These are phyloP conservation scores for Ramichloridium luteum DNA, from an alignment of 2,329 filamentous ascomycete species.

Conservation along the genomic window DNA sequence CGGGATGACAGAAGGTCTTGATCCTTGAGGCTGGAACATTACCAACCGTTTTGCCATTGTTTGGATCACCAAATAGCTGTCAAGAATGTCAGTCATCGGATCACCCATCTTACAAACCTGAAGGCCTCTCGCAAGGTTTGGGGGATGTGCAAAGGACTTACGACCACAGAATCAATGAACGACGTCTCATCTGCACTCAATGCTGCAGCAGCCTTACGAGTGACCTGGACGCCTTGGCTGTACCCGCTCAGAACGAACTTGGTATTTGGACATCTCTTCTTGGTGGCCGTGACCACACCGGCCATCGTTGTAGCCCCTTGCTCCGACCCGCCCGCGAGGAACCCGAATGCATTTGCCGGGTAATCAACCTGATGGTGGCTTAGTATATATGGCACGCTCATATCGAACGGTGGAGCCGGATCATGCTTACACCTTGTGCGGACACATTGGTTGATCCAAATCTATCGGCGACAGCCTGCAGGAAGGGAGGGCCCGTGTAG, in stretches of 20 bases:
- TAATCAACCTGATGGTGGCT: constrained; percentile 4
- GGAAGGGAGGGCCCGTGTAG: constrained; percentile 40
- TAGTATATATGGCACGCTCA: too few species aligned
- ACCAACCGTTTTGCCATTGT: constrained; percentile 25
- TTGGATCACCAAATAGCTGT: constrained; percentile 28
- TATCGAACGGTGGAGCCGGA: not conserved
- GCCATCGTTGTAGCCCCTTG: constrained; percentile 12
- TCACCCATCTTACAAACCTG: not conserved
- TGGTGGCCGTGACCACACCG: constrained; percentile 9
- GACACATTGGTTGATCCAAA: constrained; percentile 34
- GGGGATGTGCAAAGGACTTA: constrained; percentile 4
- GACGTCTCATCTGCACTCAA: constrained; percentile 3
- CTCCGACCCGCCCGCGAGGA: constrained; percentile 7
- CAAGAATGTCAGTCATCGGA: constrained; percentile 6
- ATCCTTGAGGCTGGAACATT: constrained; percentile 22
- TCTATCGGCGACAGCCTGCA: constrained; percentile 24
- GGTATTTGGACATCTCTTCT: constrained; percentile 13
- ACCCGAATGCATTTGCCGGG: constrained; percentile 5
- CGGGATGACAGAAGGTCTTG: constrained; percentile 24
- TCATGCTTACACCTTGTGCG: constrained; percentile 41
- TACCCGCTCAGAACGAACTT: constrained; percentile 16
- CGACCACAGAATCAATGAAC: constrained; percentile 10
- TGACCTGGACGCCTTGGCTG: constrained; percentile 13
- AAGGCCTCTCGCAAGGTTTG: too few species aligned
- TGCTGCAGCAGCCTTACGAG: constrained; percentile 10